Evolutionary conservation across 345 rosid genomes (phyloP), one percentile per base, ranked within the genome.

Genomic region (Salix dunnii): DNA sequence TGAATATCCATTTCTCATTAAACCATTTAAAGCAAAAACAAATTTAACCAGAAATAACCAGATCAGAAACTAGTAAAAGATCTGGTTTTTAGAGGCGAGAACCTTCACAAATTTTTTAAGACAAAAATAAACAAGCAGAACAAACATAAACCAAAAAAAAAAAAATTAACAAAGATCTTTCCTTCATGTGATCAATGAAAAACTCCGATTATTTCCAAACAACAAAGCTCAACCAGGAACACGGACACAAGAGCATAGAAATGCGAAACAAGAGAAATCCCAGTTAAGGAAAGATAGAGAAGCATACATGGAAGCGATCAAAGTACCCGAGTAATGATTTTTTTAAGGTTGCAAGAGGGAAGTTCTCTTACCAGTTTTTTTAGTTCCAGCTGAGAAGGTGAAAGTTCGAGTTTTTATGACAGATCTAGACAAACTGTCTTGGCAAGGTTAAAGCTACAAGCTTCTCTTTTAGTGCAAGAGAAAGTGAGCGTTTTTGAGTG

Each of bases 301-400:
- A 63, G 16, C 42, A 53, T 72, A 42, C 53, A 71, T 2, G 64
- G 20, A 40, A 40, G 23, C 18, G 70, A 77, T 77, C 66, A 67
- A 36, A 46, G 27, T 14, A 62, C 68, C 61, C 77, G 71, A 48
- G 21, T 10, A 65, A 7, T 5, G 23, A 36, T 46, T 10, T 43
- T 71, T 30, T 28, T 17, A 46, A 73, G 70, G 82, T 78, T 78
- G 62, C 28, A 51, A 78, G 76, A 42, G 46, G 82, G 81, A 76
- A 85, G 81, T 5, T 58, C 25, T 73, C 89, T 88, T 87, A 89
- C 92, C 92, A 68, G 80, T 53, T 79, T 66, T 30, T 51, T 31
- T 74, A 66, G 72, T 74, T 76, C 46, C 68, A 77, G 77, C 68
- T 58, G 33, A 31, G 75, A 66, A 70, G 78, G 76, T 67, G 23